A percentile compares a stretch with the other conserved stretches of the same genome.
phyloP scores from a whole-genome alignment of 441 rosid species.

The Eutrema salsugineum region DNA sequence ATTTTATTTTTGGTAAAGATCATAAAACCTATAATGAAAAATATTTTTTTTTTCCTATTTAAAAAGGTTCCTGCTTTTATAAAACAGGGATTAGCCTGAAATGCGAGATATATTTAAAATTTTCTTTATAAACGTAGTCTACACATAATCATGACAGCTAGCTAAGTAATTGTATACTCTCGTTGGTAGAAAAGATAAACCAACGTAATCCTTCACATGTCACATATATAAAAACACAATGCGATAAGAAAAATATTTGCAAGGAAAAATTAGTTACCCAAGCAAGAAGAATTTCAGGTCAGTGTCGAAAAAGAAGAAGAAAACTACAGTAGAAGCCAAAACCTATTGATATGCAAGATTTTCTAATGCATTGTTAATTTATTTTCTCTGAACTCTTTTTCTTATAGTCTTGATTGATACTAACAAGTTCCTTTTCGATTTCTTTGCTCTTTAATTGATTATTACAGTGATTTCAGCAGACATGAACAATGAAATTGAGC shows the following conservation, averaged over 20 bases:
- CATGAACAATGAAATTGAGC: neutral
- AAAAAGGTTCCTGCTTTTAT: neutral
- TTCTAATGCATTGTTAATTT: neutral
- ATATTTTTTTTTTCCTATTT: neutral
- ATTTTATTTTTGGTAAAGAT: no score
- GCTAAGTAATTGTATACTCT: neutral
- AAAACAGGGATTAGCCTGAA: neutral
- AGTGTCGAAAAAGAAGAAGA: conserved; percentile 2
- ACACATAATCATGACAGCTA: conserved; percentile 1
- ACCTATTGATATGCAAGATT: neutral
- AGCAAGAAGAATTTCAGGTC: conserved; percentile 4
- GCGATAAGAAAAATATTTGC: neutral
- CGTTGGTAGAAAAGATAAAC: neutral
- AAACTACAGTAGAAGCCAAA: neutral
- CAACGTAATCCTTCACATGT: neutral
- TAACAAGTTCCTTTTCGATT: neutral
- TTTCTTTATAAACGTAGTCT: neutral
- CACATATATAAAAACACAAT: neutral
- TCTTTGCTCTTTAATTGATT: neutral
- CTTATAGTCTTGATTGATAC: neutral
- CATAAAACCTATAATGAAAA: no score
- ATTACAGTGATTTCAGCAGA: conserved; percentile 13
- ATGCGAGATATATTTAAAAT: neutral
- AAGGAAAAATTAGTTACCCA: neutral
- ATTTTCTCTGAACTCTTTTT: neutral